phyloP scores from a whole-genome alignment of 2,329 filamentous ascomycete genomes.

The Cryphonectria japonica region DNA sequence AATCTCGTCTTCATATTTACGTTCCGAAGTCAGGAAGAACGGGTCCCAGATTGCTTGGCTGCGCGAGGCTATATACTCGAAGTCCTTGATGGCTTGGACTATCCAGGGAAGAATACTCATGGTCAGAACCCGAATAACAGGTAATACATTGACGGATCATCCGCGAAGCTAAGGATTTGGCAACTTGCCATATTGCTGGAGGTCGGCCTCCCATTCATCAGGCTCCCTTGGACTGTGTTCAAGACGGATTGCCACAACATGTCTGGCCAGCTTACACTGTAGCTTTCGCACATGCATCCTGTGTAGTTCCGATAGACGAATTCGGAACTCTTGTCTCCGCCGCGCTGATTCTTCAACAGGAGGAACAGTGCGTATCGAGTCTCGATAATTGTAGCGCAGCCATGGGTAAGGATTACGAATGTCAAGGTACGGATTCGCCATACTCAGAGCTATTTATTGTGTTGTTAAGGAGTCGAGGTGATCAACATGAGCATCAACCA shows the following conservation, averaged over 20 bases:
- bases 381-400: background rate
- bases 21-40: slow-evolving; percentile 8
- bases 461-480: background rate
- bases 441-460: background rate
- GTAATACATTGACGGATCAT: background rate
- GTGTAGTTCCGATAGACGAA: slow-evolving; percentile 18
- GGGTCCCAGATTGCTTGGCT: background rate
- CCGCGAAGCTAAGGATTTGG: background rate
- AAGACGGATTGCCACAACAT: slow-evolving; percentile 3
- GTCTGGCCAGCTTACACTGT: background rate
- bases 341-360: background rate
- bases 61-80: slow-evolving; percentile 10
- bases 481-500: background rate
- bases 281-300: slow-evolving; percentile 17
- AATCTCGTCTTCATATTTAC: background rate
- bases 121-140: background rate
- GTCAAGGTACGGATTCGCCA: background rate
- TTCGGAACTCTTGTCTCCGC: background rate
- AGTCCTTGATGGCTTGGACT: slow-evolving; percentile 18
- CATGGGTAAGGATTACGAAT: background rate
- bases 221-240: background rate
- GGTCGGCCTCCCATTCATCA: slow-evolving; percentile 3
- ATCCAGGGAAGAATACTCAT: background rate
- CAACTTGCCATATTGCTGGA: background rate
- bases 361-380: background rate